phyloP scores from a whole-genome alignment of 2,329 filamentous ascomycete genomes.

The Mollisiaceae sp. region DNA sequence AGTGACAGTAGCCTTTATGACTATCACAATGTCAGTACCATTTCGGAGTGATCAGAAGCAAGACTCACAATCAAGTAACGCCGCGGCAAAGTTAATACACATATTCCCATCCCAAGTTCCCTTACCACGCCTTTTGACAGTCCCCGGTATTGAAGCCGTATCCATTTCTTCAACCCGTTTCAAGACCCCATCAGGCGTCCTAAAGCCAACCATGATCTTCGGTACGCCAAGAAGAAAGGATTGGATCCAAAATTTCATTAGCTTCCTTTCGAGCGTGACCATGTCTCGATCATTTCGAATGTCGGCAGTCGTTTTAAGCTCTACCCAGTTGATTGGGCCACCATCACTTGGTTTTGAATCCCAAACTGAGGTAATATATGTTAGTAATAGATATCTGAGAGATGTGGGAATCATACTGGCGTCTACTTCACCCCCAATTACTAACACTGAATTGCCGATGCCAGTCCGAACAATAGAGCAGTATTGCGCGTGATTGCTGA shows the following conservation, averaged over 20 bases:
- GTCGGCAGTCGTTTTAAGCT: constrained; percentile 87
- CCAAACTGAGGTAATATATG: constrained; percentile 64
- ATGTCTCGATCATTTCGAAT: constrained; percentile 71
- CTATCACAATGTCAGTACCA: constrained; percentile 48
- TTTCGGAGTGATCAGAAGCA: neutral
- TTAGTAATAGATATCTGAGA: constrained; percentile 12
- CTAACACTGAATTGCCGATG: constrained; percentile 74
- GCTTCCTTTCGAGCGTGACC: constrained; percentile 82
- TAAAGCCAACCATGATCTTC: constrained; percentile 89
- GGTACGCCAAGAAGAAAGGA: constrained; percentile 93
- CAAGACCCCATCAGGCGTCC: constrained; percentile 74
- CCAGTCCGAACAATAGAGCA: constrained; percentile 92
- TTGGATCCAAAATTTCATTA: constrained; percentile 96
- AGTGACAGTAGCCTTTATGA: constrained; percentile 66
- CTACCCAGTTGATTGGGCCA: constrained; percentile 86
- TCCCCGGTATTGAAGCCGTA: constrained; percentile 78
- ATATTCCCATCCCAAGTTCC: constrained; percentile 86
- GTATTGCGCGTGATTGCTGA: constrained; percentile 93
- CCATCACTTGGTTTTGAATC: constrained; percentile 72
- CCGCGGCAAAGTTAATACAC: constrained; percentile 87
- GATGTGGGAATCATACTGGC: constrained; percentile 61
- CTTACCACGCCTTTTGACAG: constrained; percentile 69
- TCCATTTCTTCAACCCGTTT: constrained; percentile 76
- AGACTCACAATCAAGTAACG: constrained; percentile 75
- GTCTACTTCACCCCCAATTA: constrained; percentile 94